phyloP scores from a whole-genome alignment of 2,329 filamentous ascomycete genomes.

The Fusarium nisikadoi region DNA sequence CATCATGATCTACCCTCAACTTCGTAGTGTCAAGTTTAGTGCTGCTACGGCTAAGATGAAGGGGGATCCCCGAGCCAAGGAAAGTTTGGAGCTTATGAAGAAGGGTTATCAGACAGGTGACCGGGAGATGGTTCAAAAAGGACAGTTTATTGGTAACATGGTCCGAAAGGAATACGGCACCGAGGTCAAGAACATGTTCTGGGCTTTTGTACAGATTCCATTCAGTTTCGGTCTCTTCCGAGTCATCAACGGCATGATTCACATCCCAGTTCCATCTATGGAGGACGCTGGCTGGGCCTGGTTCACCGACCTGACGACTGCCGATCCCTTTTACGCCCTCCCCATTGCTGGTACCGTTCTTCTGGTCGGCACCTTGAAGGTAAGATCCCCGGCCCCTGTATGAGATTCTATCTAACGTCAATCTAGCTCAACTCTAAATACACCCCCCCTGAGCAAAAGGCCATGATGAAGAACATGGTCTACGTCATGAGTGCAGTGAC shows the following conservation, averaged over 20 bases:
- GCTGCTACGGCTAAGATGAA: constrained; percentile 70
- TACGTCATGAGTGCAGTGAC: constrained; percentile 57
- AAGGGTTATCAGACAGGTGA: constrained; percentile 56
- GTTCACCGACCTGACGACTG: constrained; percentile 79
- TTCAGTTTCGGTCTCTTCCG: constrained; percentile 86
- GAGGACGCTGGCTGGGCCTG: constrained; percentile 77
- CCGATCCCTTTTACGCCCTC: constrained; percentile 82
- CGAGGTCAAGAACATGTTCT: constrained; percentile 49
- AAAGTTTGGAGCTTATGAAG: constrained; percentile 62
- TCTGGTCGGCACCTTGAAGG: constrained; percentile 67
- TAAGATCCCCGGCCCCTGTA: constrained; percentile 42
- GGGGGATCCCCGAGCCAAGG: constrained; percentile 63
- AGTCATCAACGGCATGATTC: constrained; percentile 76
- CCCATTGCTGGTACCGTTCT: constrained; percentile 69
- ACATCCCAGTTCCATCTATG: constrained; percentile 83
- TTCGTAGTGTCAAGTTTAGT: constrained; percentile 49
- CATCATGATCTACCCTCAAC: constrained; percentile 71
- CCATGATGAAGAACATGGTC: constrained; percentile 55
- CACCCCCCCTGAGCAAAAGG: constrained; percentile 46
- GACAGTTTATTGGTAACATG: constrained; percentile 50
- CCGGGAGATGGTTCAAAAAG: constrained; percentile 50
- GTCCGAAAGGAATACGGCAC: constrained; percentile 52
- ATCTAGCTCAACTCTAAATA: constrained; percentile 52
- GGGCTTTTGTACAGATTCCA: constrained; percentile 63
- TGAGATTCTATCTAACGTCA: constrained; percentile 25